phyloP scores from a whole-genome alignment of 2,329 filamentous ascomycete species.

The Chaetomium olivaceum region DNA sequence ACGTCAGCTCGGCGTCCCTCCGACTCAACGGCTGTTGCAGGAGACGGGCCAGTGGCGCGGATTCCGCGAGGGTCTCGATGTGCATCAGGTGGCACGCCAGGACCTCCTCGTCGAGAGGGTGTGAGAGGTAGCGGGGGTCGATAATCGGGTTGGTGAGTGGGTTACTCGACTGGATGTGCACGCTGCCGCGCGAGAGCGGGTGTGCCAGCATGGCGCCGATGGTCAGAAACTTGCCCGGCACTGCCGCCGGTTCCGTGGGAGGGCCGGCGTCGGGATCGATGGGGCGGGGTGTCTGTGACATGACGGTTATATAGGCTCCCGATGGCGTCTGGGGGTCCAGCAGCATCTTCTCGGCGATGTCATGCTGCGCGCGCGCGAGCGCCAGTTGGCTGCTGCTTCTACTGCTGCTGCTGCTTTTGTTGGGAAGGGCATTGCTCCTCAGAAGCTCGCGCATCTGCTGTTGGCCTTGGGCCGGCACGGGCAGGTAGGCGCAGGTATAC shows the following conservation, averaged over 20 bases:
- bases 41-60: constrained; percentile 43
- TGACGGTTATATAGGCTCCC: neutral
- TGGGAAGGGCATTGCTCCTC: no score
- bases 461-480: constrained; percentile 8
- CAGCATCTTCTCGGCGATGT: no score
- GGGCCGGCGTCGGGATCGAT: constrained; percentile 28
- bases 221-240: constrained; percentile 47
- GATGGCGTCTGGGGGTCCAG: no score
- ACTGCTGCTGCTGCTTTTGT: no score
- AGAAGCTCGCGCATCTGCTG: neutral
- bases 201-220: constrained; percentile 59
- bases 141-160: constrained; percentile 42
- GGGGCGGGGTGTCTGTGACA: neutral
- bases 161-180: constrained; percentile 48
- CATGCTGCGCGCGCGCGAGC: no score
- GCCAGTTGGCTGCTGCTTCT: no score
- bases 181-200: constrained; percentile 58
- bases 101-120: constrained; percentile 57
- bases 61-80: constrained; percentile 41
- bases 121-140: constrained; percentile 46
- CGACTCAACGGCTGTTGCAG: constrained; percentile 35
- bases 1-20: constrained; percentile 31
- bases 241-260: constrained; percentile 27
- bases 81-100: constrained; percentile 47
- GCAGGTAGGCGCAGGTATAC: constrained; percentile 4